phyloP scores from a whole-genome alignment of 2,329 filamentous ascomycete species.

The Neofusicoccum sp. region DNA sequence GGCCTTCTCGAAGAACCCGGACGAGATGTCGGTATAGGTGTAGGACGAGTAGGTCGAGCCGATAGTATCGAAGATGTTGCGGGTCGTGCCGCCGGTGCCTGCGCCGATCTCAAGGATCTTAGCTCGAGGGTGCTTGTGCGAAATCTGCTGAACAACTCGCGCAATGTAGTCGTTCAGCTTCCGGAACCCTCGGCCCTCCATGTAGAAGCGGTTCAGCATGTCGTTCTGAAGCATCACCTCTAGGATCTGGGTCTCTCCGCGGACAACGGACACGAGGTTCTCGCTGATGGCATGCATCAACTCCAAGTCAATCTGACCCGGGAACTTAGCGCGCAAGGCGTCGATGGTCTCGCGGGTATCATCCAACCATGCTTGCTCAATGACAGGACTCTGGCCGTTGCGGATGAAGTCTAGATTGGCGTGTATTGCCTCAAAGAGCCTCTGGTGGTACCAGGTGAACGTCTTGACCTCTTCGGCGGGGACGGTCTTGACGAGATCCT shows the following conservation, averaged over 20 bases:
- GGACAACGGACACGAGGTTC: not conserved
- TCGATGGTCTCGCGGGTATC: not conserved
- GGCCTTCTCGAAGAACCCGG: conserved; percentile 21
- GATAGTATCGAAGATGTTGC: conserved; percentile 5
- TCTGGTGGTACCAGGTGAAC: not conserved
- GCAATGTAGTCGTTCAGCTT: not conserved
- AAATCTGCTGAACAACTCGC: not conserved
- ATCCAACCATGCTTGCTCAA: not conserved
- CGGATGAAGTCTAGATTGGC: not conserved
- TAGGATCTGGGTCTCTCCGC: not conserved
- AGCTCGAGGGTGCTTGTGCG: not conserved
- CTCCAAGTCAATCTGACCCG: not conserved
- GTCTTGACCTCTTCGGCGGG: not conserved
- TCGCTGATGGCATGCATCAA: not conserved
- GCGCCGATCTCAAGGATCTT: conserved; percentile 24
- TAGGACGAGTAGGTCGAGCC: conserved; percentile 20
- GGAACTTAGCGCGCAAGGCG: not conserved
- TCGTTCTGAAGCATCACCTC: not conserved
- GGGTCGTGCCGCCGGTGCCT: conserved; percentile 24
- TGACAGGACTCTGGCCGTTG: not conserved
- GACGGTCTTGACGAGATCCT: not conserved
- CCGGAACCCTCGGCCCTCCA: not conserved
- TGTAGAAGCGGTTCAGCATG: not conserved
- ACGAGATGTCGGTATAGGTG: conserved; percentile 27
- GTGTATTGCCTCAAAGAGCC: not conserved